A percentile compares a stretch with the other conserved stretches of the same genome.
These are phyloP conservation scores for Penicillium arizonense DNA, from an alignment of 495 filamentous ascomycete species.

Conservation along the genomic window DNA sequence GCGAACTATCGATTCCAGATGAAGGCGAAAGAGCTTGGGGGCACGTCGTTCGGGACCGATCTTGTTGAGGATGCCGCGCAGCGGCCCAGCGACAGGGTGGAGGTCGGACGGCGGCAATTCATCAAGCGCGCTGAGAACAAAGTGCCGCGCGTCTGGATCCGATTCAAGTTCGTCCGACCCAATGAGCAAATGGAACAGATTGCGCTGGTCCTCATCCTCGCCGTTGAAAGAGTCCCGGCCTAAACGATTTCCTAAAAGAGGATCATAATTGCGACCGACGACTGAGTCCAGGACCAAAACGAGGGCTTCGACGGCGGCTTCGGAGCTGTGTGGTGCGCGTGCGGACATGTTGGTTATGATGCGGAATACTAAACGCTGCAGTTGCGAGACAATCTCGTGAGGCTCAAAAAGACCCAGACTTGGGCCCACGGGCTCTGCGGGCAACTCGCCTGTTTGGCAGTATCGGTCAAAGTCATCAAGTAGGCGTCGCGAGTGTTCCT, in stretches of 20 bases:
- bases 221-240: conserved; percentile 36
- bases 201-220: conserved; percentile 49
- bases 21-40: conserved; percentile 35
- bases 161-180: conserved; percentile 34
- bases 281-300: conserved; percentile 45
- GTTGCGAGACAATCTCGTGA: conserved; percentile 28
- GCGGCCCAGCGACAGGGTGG: conserved; percentile 25
- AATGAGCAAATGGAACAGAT: conserved; percentile 49
- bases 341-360: conserved; percentile 35
- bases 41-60: conserved; percentile 36
- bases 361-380: conserved; percentile 35
- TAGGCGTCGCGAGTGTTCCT: conserved; percentile 34
- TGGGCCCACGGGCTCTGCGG: conserved; percentile 13
- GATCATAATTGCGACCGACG: conserved; percentile 44
- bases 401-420: conserved; percentile 25
- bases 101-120: conserved; percentile 33
- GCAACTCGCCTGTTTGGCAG: conserved; percentile 33
- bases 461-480: conserved; percentile 44
- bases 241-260: conserved; percentile 38
- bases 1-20: conserved; percentile 31
- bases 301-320: conserved; percentile 40
- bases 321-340: conserved; percentile 37
- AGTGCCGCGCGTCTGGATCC: conserved; percentile 29
- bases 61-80: conserved; percentile 36
- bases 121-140: conserved; percentile 45